These are phyloP conservation scores for Xylariaceae sp. DNA, from an alignment of 2,329 filamentous ascomycete species.

Conservation along the genomic window DNA sequence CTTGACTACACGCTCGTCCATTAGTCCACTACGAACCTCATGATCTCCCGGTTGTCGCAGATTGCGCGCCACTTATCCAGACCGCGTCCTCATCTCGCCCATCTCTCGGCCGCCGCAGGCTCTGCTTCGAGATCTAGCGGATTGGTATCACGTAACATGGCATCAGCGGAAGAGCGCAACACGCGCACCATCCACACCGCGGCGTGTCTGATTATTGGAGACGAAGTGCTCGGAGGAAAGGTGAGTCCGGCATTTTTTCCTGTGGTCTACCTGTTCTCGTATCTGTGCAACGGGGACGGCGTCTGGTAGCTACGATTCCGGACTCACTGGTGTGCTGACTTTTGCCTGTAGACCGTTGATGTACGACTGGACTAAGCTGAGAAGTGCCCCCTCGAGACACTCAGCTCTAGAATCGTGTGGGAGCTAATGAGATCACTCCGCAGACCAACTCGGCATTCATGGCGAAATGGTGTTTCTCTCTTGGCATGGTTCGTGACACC, in stretches of 20 bases:
- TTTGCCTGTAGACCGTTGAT: slow-evolving; percentile 23
- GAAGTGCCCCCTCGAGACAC: too few relatives aligned
- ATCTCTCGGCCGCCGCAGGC: slow-evolving; percentile 36
- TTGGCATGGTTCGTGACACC: slow-evolving; percentile 50
- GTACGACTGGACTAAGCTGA: slow-evolving; percentile 10
- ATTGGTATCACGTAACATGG: slow-evolving; percentile 32
- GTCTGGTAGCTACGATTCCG: too few relatives aligned
- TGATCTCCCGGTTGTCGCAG: slow-evolving; percentile 75
- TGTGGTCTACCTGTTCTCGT: too few relatives aligned
- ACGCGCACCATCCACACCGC: slow-evolving; percentile 78
- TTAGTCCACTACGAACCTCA: too few relatives aligned
- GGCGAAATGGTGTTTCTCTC: slow-evolving; percentile 60
- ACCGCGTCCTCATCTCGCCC: slow-evolving; percentile 54
- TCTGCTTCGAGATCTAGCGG: slow-evolving; percentile 22
- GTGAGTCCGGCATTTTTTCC: slow-evolving; percentile 47
- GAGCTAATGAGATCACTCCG: slow-evolving; percentile 6
- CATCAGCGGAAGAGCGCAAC: slow-evolving; percentile 50
- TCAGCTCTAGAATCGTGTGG: slow-evolving; percentile 9
- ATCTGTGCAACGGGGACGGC: too few relatives aligned
- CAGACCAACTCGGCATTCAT: slow-evolving; percentile 62
- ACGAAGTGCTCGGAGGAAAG: slow-evolving; percentile 94
- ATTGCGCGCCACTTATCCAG: slow-evolving; percentile 67
- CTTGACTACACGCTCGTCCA: too few relatives aligned
- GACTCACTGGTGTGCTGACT: too few relatives aligned
- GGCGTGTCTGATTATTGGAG: slow-evolving; percentile 91